Evolutionary conservation across 73 alveolate species (phyloP), one percentile per base, ranked within the genome.

Genomic region (Stentor coeruleus): DNA sequence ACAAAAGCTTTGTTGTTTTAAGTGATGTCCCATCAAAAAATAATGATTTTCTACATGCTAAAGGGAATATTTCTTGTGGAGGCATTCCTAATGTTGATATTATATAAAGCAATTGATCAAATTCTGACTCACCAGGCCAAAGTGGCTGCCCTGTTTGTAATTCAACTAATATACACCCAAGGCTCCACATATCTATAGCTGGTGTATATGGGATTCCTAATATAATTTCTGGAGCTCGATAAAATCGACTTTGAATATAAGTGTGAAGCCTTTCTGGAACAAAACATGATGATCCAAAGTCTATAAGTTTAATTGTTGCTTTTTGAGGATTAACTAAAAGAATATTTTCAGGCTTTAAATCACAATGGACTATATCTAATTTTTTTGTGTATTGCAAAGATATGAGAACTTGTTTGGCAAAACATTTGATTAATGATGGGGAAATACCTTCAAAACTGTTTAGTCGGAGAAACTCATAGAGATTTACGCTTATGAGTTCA

Each of bases 171-270:
- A 96, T 90, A 89, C 99, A 96, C 26, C 96, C 99, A 74, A 96
- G 90, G 60, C 98, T 91, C 99, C 99, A 96, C 95, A 96, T 96
- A 91, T 96, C 99, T 35, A 95, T 96, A 28, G 97, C 95, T 39
- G 92, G 91, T 41, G 96, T 94, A 85, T 96, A 96, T 38, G 94
- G 92, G 59, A 95, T 87, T 11, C 99, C 99, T 39, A 96, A 92
- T 74, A 96, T 96, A 6, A 96, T 95, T 84, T 96, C 99, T 31
- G 99, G 99, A 6, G 98, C 98, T 83, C 99, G 77, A 84, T 96
- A 96, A 82, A 91, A 95, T 81, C 99, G 81, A 59, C 98, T 88
- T 76, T 96, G 92, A 3, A 96, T 95, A 75, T 96, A 93, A 28
- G 98, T 93, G 81, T 93, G 91, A 28, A 91, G 81, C 40, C 87